These are phyloP conservation scores for Yamadazyma spencermartinsiae DNA, from an alignment of 1,139 yeast species.

Conservation along the genomic window DNA sequence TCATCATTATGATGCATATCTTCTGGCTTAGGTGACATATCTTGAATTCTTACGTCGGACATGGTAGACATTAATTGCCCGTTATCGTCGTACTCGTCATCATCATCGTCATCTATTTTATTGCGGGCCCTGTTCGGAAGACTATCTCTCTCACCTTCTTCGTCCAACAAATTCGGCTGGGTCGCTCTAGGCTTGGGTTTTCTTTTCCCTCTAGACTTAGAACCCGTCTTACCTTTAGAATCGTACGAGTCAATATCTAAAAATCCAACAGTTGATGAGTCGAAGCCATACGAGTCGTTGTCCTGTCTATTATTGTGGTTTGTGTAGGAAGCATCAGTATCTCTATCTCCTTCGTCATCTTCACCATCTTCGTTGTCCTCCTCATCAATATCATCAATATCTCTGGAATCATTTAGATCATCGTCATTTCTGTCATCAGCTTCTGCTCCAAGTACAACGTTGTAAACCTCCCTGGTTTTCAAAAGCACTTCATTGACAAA, in stretches of 20 bases:
- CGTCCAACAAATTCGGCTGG: slow-evolving; percentile 27
- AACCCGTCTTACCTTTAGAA: slow-evolving; percentile 16
- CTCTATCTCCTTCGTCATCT: slow-evolving; percentile 14
- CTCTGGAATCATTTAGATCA: slow-evolving; percentile 11
- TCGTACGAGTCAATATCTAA: slow-evolving; percentile 36
- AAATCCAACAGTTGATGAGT: slow-evolving; percentile 36
- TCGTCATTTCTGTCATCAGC: slow-evolving; percentile 10
- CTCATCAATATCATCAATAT: slow-evolving; percentile 6
- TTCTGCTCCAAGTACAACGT: slow-evolving; percentile 43
- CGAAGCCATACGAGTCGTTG: slow-evolving; percentile 27
- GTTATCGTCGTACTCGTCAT: slow-evolving; percentile 21
- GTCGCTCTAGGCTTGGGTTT: slow-evolving; percentile 2
- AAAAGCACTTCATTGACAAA: slow-evolving; percentile 43
- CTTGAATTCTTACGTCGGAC: slow-evolving; percentile 26
- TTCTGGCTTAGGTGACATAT: slow-evolving; percentile 26
- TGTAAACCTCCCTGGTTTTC: slow-evolving; percentile 48
- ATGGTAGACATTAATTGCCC: slow-evolving; percentile 20
- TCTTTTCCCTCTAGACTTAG: slow-evolving; percentile 18
- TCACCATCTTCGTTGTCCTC: slow-evolving; percentile 3
- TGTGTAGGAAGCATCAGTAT: slow-evolving; percentile 12
- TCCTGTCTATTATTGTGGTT: slow-evolving; percentile 6
- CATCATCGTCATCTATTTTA: slow-evolving; percentile 18
- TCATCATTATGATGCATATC: slow-evolving; percentile 12
- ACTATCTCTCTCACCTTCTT: slow-evolving; percentile 24
- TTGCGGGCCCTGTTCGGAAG: slow-evolving; percentile 21